Evolutionary conservation across 177 flowering plant genomes (phyloP), one percentile per base, ranked within the genome.

Genomic region (Vitis hybrid): DNA sequence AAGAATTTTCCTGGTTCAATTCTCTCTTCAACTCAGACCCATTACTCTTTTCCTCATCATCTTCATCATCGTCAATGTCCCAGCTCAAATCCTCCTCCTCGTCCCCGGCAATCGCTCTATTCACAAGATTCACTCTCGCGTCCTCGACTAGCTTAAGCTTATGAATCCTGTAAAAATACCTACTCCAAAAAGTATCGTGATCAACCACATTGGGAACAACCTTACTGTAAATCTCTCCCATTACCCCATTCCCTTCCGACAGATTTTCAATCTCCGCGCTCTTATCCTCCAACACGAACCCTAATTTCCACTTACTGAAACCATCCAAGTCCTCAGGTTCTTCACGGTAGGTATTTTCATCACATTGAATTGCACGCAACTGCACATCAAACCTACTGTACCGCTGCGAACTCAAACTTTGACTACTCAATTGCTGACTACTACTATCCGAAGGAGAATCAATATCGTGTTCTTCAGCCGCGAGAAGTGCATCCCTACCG

Each of bases 21-120:
- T 70, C 55, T 7, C 59, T 70, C 15, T 62, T 71, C 24, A 11
- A 13, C 54, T 62, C 69, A 12, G 18, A 4, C 70, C 31, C 78
- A 64, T 64, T 22, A 56, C 9, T 56, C 59, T 66, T 65, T 10
- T 63, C 80, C 10, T 22, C 60, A 3, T 67, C 76, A 11, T 80
- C 79, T 4, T 75, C 85, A 0, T 77, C 85, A 5, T 85, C 91
- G 0, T 91, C 94, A 62, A 90, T 83, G 73, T 92, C 97, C 97
- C 97, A 92, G 71, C 89, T 87, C 81, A 91, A 82, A 20, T 91
- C 96, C 75, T 92, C 96, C 14, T 92, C 95, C 18, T 89, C 96
- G 12, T 85, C 93, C n/a, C 83, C 83, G 0, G 85, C 69, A 65
- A 94, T 89, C 8, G 87, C 97, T 56, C 95, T 74, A 69, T 86